Conservation (phyloP, 2,329 filamentous ascomycete genomes). For the Ceratocystis destructans region DNA sequence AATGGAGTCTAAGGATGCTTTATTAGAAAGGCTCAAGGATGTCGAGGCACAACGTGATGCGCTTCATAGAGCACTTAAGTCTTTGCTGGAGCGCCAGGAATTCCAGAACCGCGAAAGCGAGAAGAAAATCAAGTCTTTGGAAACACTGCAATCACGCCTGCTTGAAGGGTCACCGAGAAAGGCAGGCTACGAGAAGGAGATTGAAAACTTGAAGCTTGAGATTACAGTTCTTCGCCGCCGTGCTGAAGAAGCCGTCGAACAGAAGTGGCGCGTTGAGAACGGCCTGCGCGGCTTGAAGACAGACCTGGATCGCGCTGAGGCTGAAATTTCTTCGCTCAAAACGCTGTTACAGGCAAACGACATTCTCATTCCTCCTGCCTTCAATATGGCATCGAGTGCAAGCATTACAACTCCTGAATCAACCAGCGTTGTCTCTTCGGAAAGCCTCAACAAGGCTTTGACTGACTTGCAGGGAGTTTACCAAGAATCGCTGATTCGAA, state of each 20-base stretch:
- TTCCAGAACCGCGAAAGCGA: conserved; percentile 70
- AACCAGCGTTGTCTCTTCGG: conserved; percentile 42
- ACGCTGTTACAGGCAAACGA: conserved; percentile 70
- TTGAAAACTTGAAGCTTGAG: conserved; percentile 65
- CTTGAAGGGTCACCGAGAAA: conserved; percentile 55
- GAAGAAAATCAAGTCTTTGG: conserved; percentile 64
- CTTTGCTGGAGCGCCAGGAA: conserved; percentile 71
- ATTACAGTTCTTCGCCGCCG: conserved; percentile 71
- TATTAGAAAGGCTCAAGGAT: conserved; percentile 75
- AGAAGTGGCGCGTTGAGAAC: conserved; percentile 94
- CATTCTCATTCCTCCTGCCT: conserved; percentile 53
- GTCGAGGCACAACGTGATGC: conserved; percentile 89
- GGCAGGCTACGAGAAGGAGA: conserved; percentile 71
- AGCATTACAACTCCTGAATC: conserved; percentile 19
- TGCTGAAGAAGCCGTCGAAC: conserved; percentile 84
- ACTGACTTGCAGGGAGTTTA: conserved; percentile 61
- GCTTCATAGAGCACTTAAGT: conserved; percentile 73
- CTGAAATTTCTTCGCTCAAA: conserved; percentile 77
- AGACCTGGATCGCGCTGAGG: conserved; percentile 88
- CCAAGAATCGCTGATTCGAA: conserved; percentile 48
- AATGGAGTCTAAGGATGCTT: conserved; percentile 49
- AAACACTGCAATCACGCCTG: conserved; percentile 64
- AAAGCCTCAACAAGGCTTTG: conserved; percentile 61
- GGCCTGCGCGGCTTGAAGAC: conserved; percentile 80
- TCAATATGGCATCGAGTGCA: conserved; percentile 31